Base-by-base conservation (phyloP, 2,329 filamentous ascomycete species). In the Elsinoe batatas region DNA sequence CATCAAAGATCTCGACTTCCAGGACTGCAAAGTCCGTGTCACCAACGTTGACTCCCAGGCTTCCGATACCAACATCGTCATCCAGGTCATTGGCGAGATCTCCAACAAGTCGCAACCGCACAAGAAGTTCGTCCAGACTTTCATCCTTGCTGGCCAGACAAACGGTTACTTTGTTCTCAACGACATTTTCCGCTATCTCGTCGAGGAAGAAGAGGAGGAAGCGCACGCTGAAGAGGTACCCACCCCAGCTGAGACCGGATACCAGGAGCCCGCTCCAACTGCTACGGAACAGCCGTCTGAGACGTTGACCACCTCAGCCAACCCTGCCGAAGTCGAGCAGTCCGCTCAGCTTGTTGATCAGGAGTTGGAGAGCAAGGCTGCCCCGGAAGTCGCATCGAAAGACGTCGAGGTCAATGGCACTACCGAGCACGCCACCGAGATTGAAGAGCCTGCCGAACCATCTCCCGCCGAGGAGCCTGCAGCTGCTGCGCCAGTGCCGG, bases 151-250 rank as follows among this genome's bases (percentile, higher is more conserved):
- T 49, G 84, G 91, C 72, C 93, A 98, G 75, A 89, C 89, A 50
- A 95, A 91, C 57, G 93, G 93, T 61, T 98, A 97, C 78, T 98
- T 95, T 65, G 91, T 98, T 33, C 81, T 98, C 64, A 98, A 98
- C 72, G 93, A 98, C 68, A 95, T 98, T 69, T 89, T 97, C 76
- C 82, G 93, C 64, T 97, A 94, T 73, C 84, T 98, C 62, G 83
- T 85, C 61, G 88, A 93, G 59, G 87, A 91, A 64, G 79, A 79
- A 40, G 90, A 96, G 59, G 63, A 64, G 54, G 58, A 60, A 33
- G 58, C 43, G 20, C 60, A 63, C 11, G 64, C 69, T 57, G 64
- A 70, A 15, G 66, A 69, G 10, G 56, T 58, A 15, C 55, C 65
- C 33, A 58, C 63, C 35, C 64, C 66, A 38, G 63, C 67, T 11